These are phyloP conservation scores for Echria macrotheca DNA, from an alignment of 495 filamentous ascomycete genomes.

Conservation along the genomic window DNA sequence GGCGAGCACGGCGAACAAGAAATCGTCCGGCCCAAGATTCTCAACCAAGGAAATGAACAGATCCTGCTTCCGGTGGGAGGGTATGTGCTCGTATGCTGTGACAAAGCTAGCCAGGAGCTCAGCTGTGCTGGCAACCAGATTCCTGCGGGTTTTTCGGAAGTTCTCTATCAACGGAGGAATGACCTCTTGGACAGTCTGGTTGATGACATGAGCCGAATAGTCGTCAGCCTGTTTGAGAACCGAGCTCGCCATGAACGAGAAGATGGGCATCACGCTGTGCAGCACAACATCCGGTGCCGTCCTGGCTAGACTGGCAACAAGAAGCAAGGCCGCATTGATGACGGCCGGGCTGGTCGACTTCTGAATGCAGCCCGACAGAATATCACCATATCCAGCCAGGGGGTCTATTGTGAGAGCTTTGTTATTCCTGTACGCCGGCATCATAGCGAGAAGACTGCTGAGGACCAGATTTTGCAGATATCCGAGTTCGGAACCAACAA, in stretches of 20 bases:
- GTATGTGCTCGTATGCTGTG: slow-evolving; percentile 91
- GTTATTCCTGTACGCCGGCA: slow-evolving; percentile 62
- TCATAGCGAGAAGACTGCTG: slow-evolving; percentile 68
- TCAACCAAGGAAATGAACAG: slow-evolving; percentile 76
- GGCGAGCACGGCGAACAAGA: slow-evolving; percentile 64
- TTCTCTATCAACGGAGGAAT: slow-evolving; percentile 87
- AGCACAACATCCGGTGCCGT: slow-evolving; percentile 83
- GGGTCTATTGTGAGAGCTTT: slow-evolving; percentile 61
- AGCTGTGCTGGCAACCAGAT: slow-evolving; percentile 70
- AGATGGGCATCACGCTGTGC: slow-evolving; percentile 97
- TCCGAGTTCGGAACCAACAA: slow-evolving; percentile 68
- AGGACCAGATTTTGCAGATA: slow-evolving; percentile 81
- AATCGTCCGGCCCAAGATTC: slow-evolving; percentile 78
- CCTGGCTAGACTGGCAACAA: slow-evolving; percentile 75
- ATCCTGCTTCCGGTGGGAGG: slow-evolving; percentile 70
- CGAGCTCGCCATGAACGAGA: slow-evolving; percentile 92
- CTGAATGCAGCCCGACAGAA: slow-evolving; percentile 87
- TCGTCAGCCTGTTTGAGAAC: slow-evolving; percentile 87
- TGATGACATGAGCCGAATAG: slow-evolving; percentile 90
- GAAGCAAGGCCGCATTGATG: slow-evolving; percentile 83
- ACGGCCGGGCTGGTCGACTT: slow-evolving; percentile 82
- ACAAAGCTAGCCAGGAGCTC: slow-evolving; percentile 89
- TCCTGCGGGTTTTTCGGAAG: slow-evolving; percentile 68
- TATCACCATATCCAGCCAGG: slow-evolving; percentile 71
- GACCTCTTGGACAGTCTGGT: slow-evolving; percentile 80